Percentiles rank a stretch among this genome's conserved stretches.
These are phyloP conservation scores for Microdochium bolleyi DNA, from an alignment of 2,329 filamentous ascomycete species.

Conservation along the genomic window DNA sequence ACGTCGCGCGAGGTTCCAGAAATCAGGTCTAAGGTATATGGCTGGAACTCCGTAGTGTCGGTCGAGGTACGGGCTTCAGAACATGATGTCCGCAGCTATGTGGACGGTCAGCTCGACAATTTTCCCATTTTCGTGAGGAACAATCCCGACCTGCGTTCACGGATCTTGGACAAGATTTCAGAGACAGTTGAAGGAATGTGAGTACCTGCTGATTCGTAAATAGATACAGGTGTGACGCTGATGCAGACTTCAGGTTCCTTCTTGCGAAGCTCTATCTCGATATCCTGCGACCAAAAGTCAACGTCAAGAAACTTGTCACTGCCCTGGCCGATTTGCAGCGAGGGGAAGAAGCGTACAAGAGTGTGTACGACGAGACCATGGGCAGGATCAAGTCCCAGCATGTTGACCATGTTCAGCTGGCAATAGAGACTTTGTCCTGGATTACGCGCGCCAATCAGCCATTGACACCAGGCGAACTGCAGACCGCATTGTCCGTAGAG, in stretches of 20 bases:
- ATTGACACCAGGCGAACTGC: neutral
- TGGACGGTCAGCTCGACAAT: neutral
- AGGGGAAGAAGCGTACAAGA: neutral
- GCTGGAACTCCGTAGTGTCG: neutral
- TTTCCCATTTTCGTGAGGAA: neutral
- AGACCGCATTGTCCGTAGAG: neutral
- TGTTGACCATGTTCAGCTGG: neutral
- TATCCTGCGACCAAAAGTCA: neutral
- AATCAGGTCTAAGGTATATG: neutral
- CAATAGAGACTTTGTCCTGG: neutral
- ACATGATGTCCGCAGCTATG: neutral
- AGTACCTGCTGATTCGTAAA: neutral
- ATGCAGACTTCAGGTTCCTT: neutral
- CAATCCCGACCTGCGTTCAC: neutral
- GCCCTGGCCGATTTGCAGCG: neutral
- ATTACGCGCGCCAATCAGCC: neutral
- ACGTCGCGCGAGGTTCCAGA: neutral
- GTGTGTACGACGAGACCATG: neutral
- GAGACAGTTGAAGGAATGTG: neutral
- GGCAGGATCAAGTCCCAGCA: neutral
- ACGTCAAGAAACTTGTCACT: neutral
- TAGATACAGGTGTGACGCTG: neutral
- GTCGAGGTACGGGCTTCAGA: neutral
- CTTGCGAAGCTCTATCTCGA: neutral
- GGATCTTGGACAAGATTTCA: neutral